phyloP scores from a whole-genome alignment of 2,329 filamentous ascomycete genomes.

The Calcarisporium arbuscula region DNA sequence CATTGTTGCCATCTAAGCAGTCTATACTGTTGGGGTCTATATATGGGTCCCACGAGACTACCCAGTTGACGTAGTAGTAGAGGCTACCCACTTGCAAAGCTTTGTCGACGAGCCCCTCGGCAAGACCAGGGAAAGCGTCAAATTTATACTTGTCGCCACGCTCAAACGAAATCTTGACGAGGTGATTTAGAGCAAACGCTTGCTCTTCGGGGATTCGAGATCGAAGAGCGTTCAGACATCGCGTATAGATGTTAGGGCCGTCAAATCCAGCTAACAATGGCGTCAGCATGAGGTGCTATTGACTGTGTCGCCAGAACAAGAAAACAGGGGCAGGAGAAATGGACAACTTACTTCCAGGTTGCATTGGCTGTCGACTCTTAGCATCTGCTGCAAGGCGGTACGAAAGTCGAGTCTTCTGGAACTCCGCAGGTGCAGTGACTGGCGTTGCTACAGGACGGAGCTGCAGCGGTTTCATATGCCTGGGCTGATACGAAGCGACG shows the following conservation, averaged over 20 bases:
- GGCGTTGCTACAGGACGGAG: slow-evolving; percentile 71
- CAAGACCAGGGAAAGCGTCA: slow-evolving; percentile 81
- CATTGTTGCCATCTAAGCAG: slow-evolving; percentile 36
- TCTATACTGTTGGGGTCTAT: slow-evolving; percentile 48
- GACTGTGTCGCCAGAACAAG: background rate
- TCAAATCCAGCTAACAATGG: slow-evolving; percentile 48
- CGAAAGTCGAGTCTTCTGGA: slow-evolving; percentile 40
- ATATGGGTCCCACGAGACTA: slow-evolving; percentile 58
- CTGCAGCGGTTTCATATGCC: slow-evolving; percentile 52
- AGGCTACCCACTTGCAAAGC: slow-evolving; percentile 70
- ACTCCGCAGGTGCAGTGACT: slow-evolving; percentile 64
- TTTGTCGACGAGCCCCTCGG: slow-evolving; percentile 82
- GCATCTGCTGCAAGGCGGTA: slow-evolving; percentile 23
- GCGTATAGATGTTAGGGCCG: slow-evolving; percentile 85
- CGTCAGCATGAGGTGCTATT: slow-evolving; percentile 8
- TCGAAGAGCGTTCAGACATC: slow-evolving; percentile 76
- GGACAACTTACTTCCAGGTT: slow-evolving; percentile 59
- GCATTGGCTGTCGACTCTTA: slow-evolving; percentile 36
- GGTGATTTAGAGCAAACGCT: slow-evolving; percentile 85
- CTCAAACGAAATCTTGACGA: slow-evolving; percentile 93
- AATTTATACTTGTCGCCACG: slow-evolving; percentile 94
- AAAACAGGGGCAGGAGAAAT: background rate
- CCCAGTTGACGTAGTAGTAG: slow-evolving; percentile 80
- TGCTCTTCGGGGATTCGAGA: slow-evolving; percentile 77
- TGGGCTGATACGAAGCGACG: slow-evolving; percentile 66